Conservation (phyloP, 2,329 filamentous ascomycete species). For the Botryotinia narcissicola region DNA sequence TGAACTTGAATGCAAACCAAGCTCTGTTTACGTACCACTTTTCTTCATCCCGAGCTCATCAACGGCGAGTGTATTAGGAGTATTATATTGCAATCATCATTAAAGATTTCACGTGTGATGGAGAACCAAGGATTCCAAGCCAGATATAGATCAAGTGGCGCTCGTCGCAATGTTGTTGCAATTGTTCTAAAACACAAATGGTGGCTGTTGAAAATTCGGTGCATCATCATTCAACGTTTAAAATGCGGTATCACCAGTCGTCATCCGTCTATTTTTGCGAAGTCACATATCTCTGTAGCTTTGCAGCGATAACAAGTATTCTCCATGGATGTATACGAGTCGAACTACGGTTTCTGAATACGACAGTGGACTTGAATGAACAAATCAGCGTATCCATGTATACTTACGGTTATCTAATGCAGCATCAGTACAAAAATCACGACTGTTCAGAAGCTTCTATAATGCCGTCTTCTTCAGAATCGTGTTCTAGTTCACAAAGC, state of each 20-base stretch:
- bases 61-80: no score
- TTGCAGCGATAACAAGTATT: neutral
- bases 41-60: no score
- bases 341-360: neutral
- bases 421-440: neutral
- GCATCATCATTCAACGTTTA: neutral
- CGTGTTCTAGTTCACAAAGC: accelerated
- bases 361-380: accelerated
- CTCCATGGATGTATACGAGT: neutral
- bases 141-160: neutral
- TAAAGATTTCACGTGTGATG: accelerated
- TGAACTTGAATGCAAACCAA: neutral
- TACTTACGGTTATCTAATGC: neutral
- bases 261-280: neutral
- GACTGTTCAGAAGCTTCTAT: neutral
- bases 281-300: neutral
- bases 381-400: neutral
- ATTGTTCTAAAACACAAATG: neutral
- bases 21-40: no score
- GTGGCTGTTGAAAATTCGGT: neutral
- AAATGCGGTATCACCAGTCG: neutral
- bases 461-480: neutral
- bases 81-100: no score
- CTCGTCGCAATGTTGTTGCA: neutral
- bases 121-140: no score